Evolutionary conservation across 1,284 basidiomycete species (phyloP).

Genomic region (Ustilago sp.): DNA sequence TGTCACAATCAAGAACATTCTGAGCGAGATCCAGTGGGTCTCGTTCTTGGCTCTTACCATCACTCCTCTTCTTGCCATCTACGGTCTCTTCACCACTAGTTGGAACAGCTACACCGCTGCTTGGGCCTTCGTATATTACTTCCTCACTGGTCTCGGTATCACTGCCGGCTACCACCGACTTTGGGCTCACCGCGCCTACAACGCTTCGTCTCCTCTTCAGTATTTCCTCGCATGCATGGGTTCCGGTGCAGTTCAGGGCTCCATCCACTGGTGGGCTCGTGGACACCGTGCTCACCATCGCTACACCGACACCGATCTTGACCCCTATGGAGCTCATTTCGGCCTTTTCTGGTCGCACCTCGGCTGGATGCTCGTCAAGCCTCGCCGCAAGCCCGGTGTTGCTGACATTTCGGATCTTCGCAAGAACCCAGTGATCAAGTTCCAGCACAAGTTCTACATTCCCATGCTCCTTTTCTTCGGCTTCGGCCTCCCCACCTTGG

Average conservation of each 20-base stretch:
- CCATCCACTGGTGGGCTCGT: slow-evolving; percentile 69
- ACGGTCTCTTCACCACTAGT: slow-evolving; percentile 62
- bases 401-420: slow-evolving; percentile 67
- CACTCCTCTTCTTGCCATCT: slow-evolving; percentile 61
- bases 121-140: slow-evolving; percentile 65
- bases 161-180: slow-evolving; percentile 68
- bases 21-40: slow-evolving; percentile 68
- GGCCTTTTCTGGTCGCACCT: slow-evolving; percentile 69
- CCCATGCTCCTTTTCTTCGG: slow-evolving; percentile 68
- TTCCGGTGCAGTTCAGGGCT: slow-evolving; percentile 66
- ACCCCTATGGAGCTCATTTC: slow-evolving; percentile 68
- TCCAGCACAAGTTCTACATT: slow-evolving; percentile 68
- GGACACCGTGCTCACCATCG: slow-evolving; percentile 69
- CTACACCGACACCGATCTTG: slow-evolving; percentile 69
- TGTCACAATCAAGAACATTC: slow-evolving; percentile 61
- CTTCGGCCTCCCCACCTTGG: slow-evolving; percentile 65
- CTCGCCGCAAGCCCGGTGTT: slow-evolving; percentile 67
- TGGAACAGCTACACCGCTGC: slow-evolving; percentile 51
- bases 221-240: slow-evolving; percentile 67
- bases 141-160: slow-evolving; percentile 67
- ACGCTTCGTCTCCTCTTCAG: slow-evolving; percentile 59
- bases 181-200: slow-evolving; percentile 68
- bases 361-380: slow-evolving; percentile 69
- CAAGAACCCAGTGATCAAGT: slow-evolving; percentile 66
- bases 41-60: slow-evolving; percentile 63